phyloP scores from a whole-genome alignment of 2,329 filamentous ascomycete species.

The Cryphonectria parasitica region DNA sequence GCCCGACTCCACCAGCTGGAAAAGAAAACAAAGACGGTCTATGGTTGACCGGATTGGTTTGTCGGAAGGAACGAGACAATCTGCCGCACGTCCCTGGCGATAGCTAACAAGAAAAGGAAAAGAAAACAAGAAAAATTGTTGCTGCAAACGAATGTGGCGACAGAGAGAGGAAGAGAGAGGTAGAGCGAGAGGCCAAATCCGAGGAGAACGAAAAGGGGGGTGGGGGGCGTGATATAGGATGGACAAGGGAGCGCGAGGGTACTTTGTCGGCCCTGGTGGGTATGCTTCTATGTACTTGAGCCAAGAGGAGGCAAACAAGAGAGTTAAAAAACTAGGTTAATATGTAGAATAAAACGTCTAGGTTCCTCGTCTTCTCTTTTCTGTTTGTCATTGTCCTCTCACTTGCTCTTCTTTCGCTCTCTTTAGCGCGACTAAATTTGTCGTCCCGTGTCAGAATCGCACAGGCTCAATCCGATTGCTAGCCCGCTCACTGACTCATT shows the following conservation, averaged over 20 bases:
- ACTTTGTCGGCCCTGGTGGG: background rate
- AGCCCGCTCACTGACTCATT: background rate
- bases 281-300: background rate
- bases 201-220: conserved; percentile 9
- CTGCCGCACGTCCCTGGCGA: background rate
- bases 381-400: background rate
- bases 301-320: background rate
- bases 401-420: background rate
- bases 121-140: background rate
- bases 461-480: background rate
- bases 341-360: background rate
- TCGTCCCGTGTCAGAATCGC: background rate
- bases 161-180: conserved; percentile 13
- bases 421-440: background rate
- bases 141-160: background rate
- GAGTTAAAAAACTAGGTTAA: background rate
- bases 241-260: background rate
- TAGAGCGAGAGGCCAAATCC: conserved; percentile 9
- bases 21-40: background rate
- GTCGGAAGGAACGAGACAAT: background rate
- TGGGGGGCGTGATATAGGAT: background rate
- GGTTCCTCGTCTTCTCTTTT: background rate
- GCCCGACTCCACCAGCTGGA: conserved; percentile 1
- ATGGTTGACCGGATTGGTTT: background rate
- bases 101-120: background rate